These are phyloP conservation scores for Lablab purpureus DNA, from an alignment of 306 rosid species.

Conservation along the genomic window DNA sequence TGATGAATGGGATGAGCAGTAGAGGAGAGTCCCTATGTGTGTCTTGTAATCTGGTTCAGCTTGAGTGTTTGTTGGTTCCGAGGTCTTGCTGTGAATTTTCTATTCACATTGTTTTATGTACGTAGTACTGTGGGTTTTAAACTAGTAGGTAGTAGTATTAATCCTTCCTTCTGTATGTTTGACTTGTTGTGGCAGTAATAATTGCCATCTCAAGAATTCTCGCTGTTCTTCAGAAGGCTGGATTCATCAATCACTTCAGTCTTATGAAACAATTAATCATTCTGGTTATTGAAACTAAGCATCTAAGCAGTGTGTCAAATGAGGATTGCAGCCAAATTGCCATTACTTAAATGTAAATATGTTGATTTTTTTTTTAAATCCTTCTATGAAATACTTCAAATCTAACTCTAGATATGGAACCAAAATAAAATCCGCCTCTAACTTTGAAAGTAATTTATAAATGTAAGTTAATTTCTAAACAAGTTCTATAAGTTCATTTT, in stretches of 20 bases:
- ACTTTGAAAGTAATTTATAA: no score
- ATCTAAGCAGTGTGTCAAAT: neutral
- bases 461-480: no score
- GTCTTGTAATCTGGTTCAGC: conserved; percentile 12
- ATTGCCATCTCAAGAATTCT: conserved; percentile 28
- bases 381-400: no score
- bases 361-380: no score
- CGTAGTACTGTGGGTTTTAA: conserved; percentile 29
- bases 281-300: neutral
- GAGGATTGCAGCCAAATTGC: neutral
- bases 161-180: conserved; percentile 17
- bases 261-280: neutral
- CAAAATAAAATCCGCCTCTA: no score
- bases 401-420: no score
- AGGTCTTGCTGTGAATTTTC: conserved; percentile 54
- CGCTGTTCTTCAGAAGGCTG: neutral
- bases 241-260: neutral
- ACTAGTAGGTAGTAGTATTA: neutral
- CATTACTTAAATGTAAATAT: neutral
- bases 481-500: no score
- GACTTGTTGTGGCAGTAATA: conserved; percentile 31
- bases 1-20: conserved; percentile 86
- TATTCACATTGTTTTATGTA: conserved; percentile 62
- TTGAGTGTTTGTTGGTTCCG: neutral
- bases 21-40: neutral